Conservation (phyloP, 306 rosid species). For the Inga leiocalycina region DNA sequence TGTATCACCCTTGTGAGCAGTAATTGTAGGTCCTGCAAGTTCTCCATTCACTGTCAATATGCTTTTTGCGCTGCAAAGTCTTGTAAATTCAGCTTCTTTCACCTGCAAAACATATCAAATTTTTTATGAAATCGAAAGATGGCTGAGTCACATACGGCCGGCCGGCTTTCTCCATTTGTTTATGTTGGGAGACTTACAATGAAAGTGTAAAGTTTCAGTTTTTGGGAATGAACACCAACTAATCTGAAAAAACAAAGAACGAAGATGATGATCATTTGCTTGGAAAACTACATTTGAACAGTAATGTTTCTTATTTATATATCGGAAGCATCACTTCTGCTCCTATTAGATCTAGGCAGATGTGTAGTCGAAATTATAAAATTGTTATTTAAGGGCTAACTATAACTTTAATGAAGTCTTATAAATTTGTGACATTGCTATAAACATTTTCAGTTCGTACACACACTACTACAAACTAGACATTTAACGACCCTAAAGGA, state of each 20-base stretch:
- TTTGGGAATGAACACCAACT: neutral
- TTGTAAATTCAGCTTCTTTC: conserved; percentile 33
- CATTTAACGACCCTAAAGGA: too few relatives aligned
- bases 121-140: neutral
- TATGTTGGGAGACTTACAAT: neutral
- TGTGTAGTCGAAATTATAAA: neutral
- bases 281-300: conserved; percentile 1
- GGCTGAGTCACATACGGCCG: neutral
- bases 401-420: neutral
- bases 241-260: neutral
- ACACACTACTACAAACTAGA: too few relatives aligned
- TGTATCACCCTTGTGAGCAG: conserved; percentile 31
- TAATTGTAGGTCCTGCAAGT: conserved; percentile 39
- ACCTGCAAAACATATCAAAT: conserved; percentile 19
- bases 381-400: neutral
- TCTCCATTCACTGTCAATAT: conserved; percentile 43
- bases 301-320: neutral
- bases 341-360: neutral
- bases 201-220: neutral
- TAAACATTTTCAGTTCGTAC: too few relatives aligned
- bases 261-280: neutral
- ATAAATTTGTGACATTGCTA: too few relatives aligned
- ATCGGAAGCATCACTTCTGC: neutral
- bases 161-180: neutral
- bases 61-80: conserved; percentile 35